Conservation (phyloP, 208 protist genomes). For the Novymonas esmeraldas region DNA sequence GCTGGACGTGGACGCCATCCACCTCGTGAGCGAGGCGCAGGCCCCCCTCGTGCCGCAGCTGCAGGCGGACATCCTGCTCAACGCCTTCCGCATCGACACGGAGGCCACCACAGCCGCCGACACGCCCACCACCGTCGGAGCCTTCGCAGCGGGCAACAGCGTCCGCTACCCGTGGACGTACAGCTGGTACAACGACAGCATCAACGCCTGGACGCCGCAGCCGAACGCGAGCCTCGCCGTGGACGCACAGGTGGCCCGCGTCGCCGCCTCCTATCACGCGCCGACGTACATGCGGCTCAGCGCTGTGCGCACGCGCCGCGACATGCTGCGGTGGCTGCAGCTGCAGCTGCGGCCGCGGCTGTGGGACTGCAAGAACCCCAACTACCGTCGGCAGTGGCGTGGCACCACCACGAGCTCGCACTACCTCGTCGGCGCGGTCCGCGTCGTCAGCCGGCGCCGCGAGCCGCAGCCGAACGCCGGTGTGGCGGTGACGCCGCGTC, state of each 20-base stretch:
- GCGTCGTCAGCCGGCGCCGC: constrained; percentile 19
- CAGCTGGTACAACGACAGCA: constrained; percentile 32
- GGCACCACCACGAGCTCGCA: constrained; percentile 7
- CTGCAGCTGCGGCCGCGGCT: constrained; percentile 15
- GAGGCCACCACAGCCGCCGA: constrained; percentile 4
- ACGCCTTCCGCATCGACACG: constrained; percentile 44
- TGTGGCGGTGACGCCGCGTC: constrained; percentile 7
- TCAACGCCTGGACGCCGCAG: constrained; percentile 30
- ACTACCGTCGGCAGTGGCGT: constrained; percentile 11
- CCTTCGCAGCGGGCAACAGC: constrained; percentile 37
- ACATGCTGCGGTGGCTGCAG: constrained; percentile 28
- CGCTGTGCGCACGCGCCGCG: constrained; percentile 19
- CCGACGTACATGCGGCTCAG: constrained; percentile 7
- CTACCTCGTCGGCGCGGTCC: constrained; percentile 13
- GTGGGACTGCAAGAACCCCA: constrained; percentile 19
- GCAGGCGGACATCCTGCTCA: constrained; percentile 21
- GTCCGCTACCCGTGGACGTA: constrained; percentile 33
- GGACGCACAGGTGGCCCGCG: neutral
- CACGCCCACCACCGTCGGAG: constrained; percentile 5
- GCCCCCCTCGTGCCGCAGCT: neutral
- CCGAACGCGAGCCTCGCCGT: constrained; percentile 2
- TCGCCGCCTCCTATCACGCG: constrained; percentile 17
- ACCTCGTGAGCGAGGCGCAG: constrained; percentile 9
- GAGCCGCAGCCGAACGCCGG: constrained; percentile 15
- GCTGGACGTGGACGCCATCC: constrained; percentile 18